Percentiles rank a stretch among this genome's conserved stretches.
Evolutionary conservation across 1,284 basidiomycete genomes (phyloP).

Genomic region (Microbotryum lychnidis-dioicae): DNA sequence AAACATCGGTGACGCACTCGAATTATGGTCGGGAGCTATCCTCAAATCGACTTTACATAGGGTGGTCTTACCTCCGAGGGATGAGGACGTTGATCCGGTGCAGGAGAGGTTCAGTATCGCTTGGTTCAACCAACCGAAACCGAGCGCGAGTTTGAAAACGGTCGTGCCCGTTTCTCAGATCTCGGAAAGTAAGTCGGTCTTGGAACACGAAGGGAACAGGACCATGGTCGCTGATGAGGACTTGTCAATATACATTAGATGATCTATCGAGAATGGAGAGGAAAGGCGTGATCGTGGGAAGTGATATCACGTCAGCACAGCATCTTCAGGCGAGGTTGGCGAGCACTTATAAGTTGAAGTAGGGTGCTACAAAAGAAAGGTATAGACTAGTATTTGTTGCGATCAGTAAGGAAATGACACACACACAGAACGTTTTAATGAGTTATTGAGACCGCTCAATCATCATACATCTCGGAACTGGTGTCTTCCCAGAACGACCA

Average conservation of each 20-base stretch:
- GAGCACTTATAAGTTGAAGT: constrained; percentile 19
- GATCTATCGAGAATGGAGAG: constrained; percentile 24
- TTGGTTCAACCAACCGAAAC: constrained; percentile 26
- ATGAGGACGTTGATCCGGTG: no score
- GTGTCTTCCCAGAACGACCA: no score
- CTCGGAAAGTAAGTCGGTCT: constrained; percentile 8
- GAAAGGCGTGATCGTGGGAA: constrained; percentile 22
- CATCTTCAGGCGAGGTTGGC: constrained; percentile 22
- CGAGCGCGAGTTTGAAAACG: constrained; percentile 14
- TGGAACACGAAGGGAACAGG: background rate
- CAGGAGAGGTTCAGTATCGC: constrained; percentile 26
- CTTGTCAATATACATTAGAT: background rate
- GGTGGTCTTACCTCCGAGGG: constrained; percentile 12
- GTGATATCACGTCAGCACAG: constrained; percentile 12
- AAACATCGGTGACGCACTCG: constrained; percentile 22
- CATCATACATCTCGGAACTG: no score
- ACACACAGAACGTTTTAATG: no score
- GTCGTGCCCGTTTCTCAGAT: constrained; percentile 22
- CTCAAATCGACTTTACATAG: constrained; percentile 30
- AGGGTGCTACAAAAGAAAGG: no score
- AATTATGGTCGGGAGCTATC: constrained; percentile 22
- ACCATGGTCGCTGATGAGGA: background rate
- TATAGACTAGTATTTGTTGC: no score
- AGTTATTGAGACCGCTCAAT: no score
- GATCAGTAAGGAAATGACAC: no score